These are phyloP conservation scores for Amauroascus verrucosus DNA, from an alignment of 2,329 filamentous ascomycete species.

Conservation along the genomic window DNA sequence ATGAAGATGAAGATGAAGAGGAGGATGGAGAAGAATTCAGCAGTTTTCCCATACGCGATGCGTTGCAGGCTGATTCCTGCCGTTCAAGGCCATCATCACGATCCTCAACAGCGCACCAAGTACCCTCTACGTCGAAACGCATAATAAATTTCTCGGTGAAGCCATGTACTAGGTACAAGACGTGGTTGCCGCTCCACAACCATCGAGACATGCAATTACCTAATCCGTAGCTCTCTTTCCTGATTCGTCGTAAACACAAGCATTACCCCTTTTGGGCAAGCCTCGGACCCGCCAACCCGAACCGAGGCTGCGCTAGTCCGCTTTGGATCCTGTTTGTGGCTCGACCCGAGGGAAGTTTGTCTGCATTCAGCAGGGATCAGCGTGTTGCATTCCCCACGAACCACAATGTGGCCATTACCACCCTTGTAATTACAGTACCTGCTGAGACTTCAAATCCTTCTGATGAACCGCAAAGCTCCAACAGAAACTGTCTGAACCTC, in stretches of 20 bases:
- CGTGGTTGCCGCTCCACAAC: neutral
- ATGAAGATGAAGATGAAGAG: neutral
- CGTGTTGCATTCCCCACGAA: neutral
- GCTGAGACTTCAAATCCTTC: neutral
- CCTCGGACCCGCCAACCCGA: neutral
- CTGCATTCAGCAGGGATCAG: conserved; percentile 1
- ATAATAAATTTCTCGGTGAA: neutral
- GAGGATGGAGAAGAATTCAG: neutral
- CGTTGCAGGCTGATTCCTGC: conserved; percentile 8
- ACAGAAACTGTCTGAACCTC: conserved; percentile 7
- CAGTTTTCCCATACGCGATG: conserved; percentile 4
- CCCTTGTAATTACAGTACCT: conserved; percentile 6
- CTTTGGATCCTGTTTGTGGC: conserved; percentile 3
- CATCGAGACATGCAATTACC: neutral
- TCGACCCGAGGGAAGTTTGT: neutral
- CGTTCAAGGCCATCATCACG: neutral
- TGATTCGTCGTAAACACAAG: conserved; percentile 6
- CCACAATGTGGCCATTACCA: neutral
- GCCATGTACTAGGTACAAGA: conserved; percentile 3
- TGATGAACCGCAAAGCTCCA: neutral
- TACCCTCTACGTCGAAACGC: neutral
- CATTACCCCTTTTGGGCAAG: conserved; percentile 9
- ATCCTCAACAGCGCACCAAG: too few species aligned
- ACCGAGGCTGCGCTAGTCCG: neutral
- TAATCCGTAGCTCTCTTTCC: neutral